Evolutionary conservation across 495 filamentous ascomycete genomes (phyloP).

Genomic region (Darksidea phi): DNA sequence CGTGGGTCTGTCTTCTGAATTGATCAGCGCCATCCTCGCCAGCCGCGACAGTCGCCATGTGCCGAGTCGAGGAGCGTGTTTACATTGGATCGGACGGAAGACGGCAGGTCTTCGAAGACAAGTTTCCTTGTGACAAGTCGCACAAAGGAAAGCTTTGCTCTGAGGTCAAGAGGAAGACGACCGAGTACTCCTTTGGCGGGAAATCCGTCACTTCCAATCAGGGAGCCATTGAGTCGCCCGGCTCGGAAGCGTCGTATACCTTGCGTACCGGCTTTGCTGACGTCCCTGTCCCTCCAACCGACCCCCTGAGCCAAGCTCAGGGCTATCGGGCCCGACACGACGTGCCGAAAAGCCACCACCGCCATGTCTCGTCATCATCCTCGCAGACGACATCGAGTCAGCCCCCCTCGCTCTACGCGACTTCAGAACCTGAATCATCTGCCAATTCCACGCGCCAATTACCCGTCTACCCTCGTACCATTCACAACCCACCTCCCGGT

Average conservation of each 20-base stretch:
- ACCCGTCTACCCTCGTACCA: slow-evolving; percentile 18
- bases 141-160: slow-evolving; percentile 8
- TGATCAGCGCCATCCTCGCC: background rate
- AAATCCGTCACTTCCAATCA: slow-evolving; percentile 23
- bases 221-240: slow-evolving; percentile 24
- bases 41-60: slow-evolving; percentile 21
- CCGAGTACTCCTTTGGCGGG: slow-evolving; percentile 28
- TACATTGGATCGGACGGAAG: slow-evolving; percentile 27
- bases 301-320: background rate
- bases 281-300: slow-evolving; percentile 6
- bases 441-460: background rate
- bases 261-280: slow-evolving; percentile 28
- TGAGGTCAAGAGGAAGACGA: slow-evolving; percentile 18
- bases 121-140: slow-evolving; percentile 19
- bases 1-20: background rate
- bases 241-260: slow-evolving; percentile 26
- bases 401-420: slow-evolving; percentile 27
- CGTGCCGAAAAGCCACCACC: slow-evolving; percentile 26
- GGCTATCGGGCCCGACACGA: slow-evolving; percentile 15
- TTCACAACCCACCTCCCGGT: slow-evolving; percentile 26
- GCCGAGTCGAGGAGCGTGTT: slow-evolving; percentile 22
- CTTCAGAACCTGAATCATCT: slow-evolving; percentile 28
- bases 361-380: slow-evolving; percentile 31
- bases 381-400: slow-evolving; percentile 27
- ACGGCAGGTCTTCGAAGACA: slow-evolving; percentile 16